phyloP scores from a whole-genome alignment of 805 yeast genomes.

The Candida nonsorbophila region DNA sequence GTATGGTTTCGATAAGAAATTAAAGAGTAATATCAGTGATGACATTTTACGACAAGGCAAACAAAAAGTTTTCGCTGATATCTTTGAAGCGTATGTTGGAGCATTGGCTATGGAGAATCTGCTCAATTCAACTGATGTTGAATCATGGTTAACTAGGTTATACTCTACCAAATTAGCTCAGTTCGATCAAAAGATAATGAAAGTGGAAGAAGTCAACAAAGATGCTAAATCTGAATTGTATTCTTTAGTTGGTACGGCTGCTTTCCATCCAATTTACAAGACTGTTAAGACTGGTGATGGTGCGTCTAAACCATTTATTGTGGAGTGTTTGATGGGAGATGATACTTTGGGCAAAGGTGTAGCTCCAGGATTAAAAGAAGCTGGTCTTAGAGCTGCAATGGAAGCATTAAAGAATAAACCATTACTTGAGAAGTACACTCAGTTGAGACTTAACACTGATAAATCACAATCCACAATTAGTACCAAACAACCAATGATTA shows the following conservation, averaged over 20 bases:
- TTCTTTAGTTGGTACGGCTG: constrained; percentile 72
- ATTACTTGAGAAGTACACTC: constrained; percentile 59
- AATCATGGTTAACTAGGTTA: constrained; percentile 51
- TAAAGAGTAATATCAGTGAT: constrained; percentile 48
- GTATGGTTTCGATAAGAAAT: constrained; percentile 59
- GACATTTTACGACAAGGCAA: constrained; percentile 44
- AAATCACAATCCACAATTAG: constrained; percentile 6
- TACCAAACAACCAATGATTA: constrained; percentile 4
- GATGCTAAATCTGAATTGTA: constrained; percentile 78
- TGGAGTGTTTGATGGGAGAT: constrained; percentile 60
- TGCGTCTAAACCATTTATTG: constrained; percentile 47
- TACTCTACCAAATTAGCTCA: constrained; percentile 40
- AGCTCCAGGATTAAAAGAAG: constrained; percentile 67
- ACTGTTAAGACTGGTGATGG: constrained; percentile 44
- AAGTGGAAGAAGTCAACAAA: constrained; percentile 40
- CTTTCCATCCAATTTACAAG: constrained; percentile 55
- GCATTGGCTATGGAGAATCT: constrained; percentile 63
- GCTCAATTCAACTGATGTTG: constrained; percentile 42
- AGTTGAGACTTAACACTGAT: constrained; percentile 35
- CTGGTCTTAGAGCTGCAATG: constrained; percentile 85
- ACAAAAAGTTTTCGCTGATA: constrained; percentile 77
- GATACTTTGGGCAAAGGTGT: constrained; percentile 68
- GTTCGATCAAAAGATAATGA: constrained; percentile 25
- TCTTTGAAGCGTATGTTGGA: constrained; percentile 91
- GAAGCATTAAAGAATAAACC: constrained; percentile 57